Evolutionary conservation across 768 basidiomycete species (phyloP).

Genomic region (Kwoniella dejecticola): DNA sequence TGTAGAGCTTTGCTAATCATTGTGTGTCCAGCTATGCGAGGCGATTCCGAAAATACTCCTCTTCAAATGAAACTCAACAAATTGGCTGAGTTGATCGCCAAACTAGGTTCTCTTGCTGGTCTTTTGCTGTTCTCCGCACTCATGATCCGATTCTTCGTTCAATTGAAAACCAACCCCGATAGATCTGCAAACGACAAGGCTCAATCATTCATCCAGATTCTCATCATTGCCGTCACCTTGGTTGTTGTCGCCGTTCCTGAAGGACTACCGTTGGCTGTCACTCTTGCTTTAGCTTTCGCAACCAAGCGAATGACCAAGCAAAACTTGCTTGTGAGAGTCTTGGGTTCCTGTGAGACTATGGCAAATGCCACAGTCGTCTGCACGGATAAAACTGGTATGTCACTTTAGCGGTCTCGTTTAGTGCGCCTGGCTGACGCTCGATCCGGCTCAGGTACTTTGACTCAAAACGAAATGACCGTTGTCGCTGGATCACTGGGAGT

Average conservation of each 20-base stretch:
- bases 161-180: slow-evolving; percentile 68
- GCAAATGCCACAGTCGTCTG: slow-evolving; percentile 88
- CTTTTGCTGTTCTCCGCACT: slow-evolving; percentile 76
- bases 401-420: background rate
- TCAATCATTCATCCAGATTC: slow-evolving; percentile 84
- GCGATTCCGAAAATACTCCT: slow-evolving; percentile 85
- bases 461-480: slow-evolving; percentile 91
- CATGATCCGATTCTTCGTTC: slow-evolving; percentile 93
- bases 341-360: slow-evolving; percentile 98
- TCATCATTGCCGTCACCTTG: slow-evolving; percentile 93
- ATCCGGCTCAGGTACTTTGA: slow-evolving; percentile 85
- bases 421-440: slow-evolving; percentile 64
- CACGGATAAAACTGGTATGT: slow-evolving; percentile 49
- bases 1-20: slow-evolving; percentile 1
- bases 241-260: slow-evolving; percentile 86
- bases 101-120: slow-evolving; percentile 80
- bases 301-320: slow-evolving; percentile 98
- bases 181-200: slow-evolving; percentile 79
- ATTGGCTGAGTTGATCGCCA: slow-evolving; percentile 94
- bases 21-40: slow-evolving; percentile 85
- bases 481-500: slow-evolving; percentile 95
- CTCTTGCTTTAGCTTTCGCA: slow-evolving; percentile 92
- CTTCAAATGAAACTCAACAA: slow-evolving; percentile 89
- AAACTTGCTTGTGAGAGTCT: slow-evolving; percentile 90
- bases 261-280: slow-evolving; percentile 92